phyloP scores from a whole-genome alignment of 2,329 filamentous ascomycete species.

The Sphaerulina populicola region DNA sequence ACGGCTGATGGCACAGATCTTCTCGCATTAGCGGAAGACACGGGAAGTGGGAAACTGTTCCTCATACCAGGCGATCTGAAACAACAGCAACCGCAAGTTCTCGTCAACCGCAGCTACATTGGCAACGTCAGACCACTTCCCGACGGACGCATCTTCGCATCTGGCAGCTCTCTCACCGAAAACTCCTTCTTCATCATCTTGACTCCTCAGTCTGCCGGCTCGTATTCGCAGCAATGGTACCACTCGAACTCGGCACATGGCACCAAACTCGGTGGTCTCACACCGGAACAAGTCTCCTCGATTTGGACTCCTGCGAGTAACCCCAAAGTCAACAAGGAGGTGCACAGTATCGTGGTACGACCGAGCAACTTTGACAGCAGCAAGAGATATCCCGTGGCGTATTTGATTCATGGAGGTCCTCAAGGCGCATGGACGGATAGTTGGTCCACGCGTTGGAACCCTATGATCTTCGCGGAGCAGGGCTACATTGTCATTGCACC shows the following conservation, averaged over 20 bases:
- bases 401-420: constrained; percentile 30
- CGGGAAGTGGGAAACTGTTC: constrained; percentile 56
- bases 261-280: constrained; percentile 55
- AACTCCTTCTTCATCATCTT: constrained; percentile 61
- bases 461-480: constrained; percentile 29
- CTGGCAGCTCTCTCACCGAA: constrained; percentile 61
- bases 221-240: constrained; percentile 20
- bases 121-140: constrained; percentile 46
- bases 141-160: constrained; percentile 52
- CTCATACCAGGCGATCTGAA: constrained; percentile 4
- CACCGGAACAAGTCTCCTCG: constrained; percentile 54
- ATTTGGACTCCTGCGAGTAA: constrained; percentile 62
- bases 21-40: constrained; percentile 65
- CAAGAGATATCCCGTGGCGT: constrained; percentile 29
- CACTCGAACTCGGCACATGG: constrained; percentile 57
- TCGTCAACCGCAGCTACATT: constrained; percentile 51
- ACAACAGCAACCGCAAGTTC: constrained; percentile 35
- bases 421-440: constrained; percentile 28
- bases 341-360: constrained; percentile 50
- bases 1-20: constrained; percentile 51
- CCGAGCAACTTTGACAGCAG: constrained; percentile 25
- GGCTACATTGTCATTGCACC: constrained; percentile 28
- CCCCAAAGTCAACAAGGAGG: constrained; percentile 42
- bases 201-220: constrained; percentile 42
- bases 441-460: constrained; percentile 30